Conservation (phyloP, 2,329 filamentous ascomycete species). For the Ceratocystis albifundus region DNA sequence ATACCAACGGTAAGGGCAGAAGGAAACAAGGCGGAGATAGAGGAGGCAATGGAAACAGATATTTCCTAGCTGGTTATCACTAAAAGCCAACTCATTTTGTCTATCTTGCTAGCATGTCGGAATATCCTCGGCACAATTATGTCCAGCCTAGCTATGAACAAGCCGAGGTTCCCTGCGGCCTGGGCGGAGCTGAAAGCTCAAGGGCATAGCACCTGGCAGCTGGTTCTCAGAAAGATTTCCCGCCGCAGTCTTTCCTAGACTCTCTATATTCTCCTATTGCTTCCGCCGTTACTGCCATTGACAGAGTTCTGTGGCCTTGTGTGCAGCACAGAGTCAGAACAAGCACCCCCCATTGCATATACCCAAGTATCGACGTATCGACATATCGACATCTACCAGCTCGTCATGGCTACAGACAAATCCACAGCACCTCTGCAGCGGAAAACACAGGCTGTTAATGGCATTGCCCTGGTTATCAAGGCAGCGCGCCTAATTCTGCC, state of each 20-base stretch:
- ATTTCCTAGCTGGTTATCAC: not conserved
- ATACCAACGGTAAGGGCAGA: not conserved
- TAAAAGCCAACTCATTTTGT: not conserved
- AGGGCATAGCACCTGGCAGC: not conserved
- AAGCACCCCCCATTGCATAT: no score
- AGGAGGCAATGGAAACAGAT: not conserved
- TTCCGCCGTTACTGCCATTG: not conserved
- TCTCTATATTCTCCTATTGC: not conserved
- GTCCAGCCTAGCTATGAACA: not conserved
- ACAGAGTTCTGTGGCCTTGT: not conserved
- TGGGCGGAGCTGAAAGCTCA: not conserved
- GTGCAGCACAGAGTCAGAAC: not conserved
- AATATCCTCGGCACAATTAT: not conserved
- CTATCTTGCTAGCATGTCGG: not conserved
- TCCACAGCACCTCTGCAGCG: not conserved
- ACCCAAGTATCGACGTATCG: not conserved
- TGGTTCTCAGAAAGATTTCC: not conserved
- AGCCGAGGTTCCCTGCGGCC: constrained; percentile 1
- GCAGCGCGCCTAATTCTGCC: constrained; percentile 34
- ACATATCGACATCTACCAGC: not conserved
- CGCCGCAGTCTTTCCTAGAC: not conserved
- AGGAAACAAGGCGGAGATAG: not conserved
- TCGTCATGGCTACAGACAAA: not conserved
- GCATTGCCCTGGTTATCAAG: constrained; percentile 27
- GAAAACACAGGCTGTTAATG: constrained; percentile 22